Evolutionary conservation across 2,329 filamentous ascomycete genomes (phyloP), one percentile per base, ranked within the genome.

Genomic region (Alternaria atra): DNA sequence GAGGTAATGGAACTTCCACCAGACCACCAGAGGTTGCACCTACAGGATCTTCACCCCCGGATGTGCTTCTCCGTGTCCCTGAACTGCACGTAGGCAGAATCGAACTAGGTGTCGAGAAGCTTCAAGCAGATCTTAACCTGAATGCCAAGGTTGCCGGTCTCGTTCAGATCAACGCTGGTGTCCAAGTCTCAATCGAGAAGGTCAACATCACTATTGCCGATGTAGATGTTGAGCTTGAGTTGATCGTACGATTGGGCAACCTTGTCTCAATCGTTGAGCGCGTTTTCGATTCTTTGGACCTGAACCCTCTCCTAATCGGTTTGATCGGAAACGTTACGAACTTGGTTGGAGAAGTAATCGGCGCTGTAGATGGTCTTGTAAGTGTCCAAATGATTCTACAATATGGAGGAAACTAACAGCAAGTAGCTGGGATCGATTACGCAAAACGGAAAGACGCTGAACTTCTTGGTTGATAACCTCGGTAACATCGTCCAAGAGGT

Each of bases 401-500:
- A 27, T 17, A n/a, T 54, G 63, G 63, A 44, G 59, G 12, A 2
- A 29, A 44, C 39, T 44, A 30, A 55, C 25, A 17, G 13, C 15
- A 13, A 12, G 27, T 50, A 72, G 68, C 81, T 89, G 3, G 87
- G 86, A 8, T 84, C 83, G 20, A 85, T 89, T 63, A 84, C 85
- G 2, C 84, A 87, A 64, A 85, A 85, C 51, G 83, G 83, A 63
- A 84, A 78, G 9, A 84, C 79, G 17, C 79, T 87, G 46, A 84
- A 83, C 64, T 87, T 87, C 78, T 63, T 87, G 39, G 80, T 89
- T 61, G 86, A 88, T 71, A 88, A 89, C 67, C 79, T 89, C 2
- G 87, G 87, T 35, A 88, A 89, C 66, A 88, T 89, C 63, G 85
- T 89, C 1, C 86, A 88, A 68, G 83, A 88, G 67, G 85, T 87